These are phyloP conservation scores for Debaryomyces subglobosus DNA, from an alignment of 1,139 yeast genomes.

Conservation along the genomic window DNA sequence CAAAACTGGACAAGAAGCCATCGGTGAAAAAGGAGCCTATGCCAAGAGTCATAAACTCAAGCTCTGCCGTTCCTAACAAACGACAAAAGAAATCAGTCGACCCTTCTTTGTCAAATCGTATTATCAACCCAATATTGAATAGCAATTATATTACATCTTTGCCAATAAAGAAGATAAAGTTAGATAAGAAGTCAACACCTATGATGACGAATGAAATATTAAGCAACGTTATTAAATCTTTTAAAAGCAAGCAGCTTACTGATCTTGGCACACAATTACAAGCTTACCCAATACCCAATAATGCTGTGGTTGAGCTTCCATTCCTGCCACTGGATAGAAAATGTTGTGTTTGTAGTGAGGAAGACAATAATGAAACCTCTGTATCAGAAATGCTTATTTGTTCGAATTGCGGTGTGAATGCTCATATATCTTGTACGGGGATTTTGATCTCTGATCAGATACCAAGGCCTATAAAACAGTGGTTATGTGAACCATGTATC, in stretches of 20 bases:
- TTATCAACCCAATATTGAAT: conserved; percentile 23
- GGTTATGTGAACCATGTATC: conserved; percentile 86
- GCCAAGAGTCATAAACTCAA: conserved; percentile 57
- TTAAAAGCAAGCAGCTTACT: conserved; percentile 25
- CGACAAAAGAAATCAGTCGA: conserved; percentile 10
- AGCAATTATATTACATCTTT: conserved; percentile 22
- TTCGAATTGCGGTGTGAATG: conserved; percentile 67
- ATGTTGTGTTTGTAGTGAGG: conserved; percentile 62
- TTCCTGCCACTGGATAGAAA: conserved; percentile 33
- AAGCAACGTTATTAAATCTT: conserved; percentile 17
- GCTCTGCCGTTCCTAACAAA: conserved; percentile 1
- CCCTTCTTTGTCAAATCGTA: conserved; percentile 8
- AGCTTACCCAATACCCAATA: conserved; percentile 24
- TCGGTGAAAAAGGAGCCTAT: conserved; percentile 82
- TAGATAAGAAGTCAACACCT: conserved; percentile 18
- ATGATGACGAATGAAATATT: conserved; percentile 16
- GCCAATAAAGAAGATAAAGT: conserved; percentile 8
- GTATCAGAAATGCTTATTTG: conserved; percentile 54
- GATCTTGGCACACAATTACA: conserved; percentile 26
- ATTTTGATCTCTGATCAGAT: conserved; percentile 28
- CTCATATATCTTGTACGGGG: conserved; percentile 77
- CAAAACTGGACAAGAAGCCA: conserved; percentile 28
- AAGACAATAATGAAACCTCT: conserved; percentile 25
- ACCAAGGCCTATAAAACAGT: conserved; percentile 41
- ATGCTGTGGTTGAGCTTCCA: conserved; percentile 23